These are phyloP conservation scores for Pestalotiopsis sp. DNA, from an alignment of 2,329 filamentous ascomycete genomes.

Conservation along the genomic window DNA sequence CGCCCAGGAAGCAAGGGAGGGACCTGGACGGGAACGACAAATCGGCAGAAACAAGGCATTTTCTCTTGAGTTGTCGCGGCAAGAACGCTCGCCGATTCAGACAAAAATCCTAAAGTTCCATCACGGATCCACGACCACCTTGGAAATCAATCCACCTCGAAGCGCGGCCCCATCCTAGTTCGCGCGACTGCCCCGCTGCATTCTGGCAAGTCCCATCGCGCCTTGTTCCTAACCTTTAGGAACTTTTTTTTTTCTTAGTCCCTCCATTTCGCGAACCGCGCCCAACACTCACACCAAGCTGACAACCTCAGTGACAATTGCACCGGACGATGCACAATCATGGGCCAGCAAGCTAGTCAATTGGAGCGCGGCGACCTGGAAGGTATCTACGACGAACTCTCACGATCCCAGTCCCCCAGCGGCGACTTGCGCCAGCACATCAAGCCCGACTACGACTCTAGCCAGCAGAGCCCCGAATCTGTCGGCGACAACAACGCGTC, in stretches of 20 bases:
- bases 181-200: background rate
- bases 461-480: background rate
- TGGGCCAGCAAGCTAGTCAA: constrained; percentile 10
- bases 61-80: too few relatives aligned
- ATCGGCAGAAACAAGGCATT: too few relatives aligned
- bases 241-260: background rate
- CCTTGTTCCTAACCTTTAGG: background rate
- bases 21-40: too few relatives aligned
- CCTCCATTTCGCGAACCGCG: background rate
- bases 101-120: background rate
- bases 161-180: background rate
- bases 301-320: background rate
- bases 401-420: background rate
- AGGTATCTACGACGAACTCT: background rate
- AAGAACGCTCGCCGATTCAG: too few relatives aligned
- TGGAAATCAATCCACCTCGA: background rate
- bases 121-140: background rate
- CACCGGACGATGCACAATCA: constrained; percentile 3
- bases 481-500: background rate
- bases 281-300: background rate
- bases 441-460: background rate
- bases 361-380: background rate
- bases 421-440: background rate
- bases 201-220: background rate
- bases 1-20: too few relatives aligned